A percentile compares a stretch with the other conserved stretches of the same genome.
Evolutionary conservation across 2,329 filamentous ascomycete genomes (phyloP).

Genomic region (Clathrospora elynae): DNA sequence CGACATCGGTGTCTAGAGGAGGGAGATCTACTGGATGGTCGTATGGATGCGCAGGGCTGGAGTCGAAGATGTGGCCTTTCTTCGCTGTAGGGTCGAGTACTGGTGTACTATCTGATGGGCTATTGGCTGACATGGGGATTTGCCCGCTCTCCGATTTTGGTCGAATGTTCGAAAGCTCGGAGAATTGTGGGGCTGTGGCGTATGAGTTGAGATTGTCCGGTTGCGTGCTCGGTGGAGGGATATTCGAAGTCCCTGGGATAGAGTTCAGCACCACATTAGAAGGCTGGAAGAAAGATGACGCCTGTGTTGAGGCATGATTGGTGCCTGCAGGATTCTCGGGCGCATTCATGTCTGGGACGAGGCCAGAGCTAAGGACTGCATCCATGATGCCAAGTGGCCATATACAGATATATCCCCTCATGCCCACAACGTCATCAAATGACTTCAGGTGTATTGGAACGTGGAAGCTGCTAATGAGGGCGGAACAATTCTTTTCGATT

Average conservation of each 20-base stretch:
- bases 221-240: constrained; percentile 7
- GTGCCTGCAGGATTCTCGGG: constrained; percentile 7
- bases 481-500: constrained; percentile 33
- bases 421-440: constrained; percentile 28
- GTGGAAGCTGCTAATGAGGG: constrained; percentile 32
- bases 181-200: constrained; percentile 6
- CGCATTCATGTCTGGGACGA: constrained; percentile 29
- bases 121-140: background rate
- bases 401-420: constrained; percentile 35
- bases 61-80: constrained; percentile 29
- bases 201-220: constrained; percentile 5
- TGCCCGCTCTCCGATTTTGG: constrained; percentile 2
- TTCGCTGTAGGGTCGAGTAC: constrained; percentile 1
- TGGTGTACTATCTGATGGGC: constrained; percentile 3
- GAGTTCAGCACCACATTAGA: background rate
- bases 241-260: constrained; percentile 1
- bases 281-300: background rate
- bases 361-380: constrained; percentile 29
- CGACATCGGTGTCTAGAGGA: constrained; percentile 8
- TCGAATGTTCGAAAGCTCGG: constrained; percentile 3
- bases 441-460: constrained; percentile 33
- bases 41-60: constrained; percentile 25
- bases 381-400: constrained; percentile 39
- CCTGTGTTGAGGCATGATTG: constrained; percentile 1
- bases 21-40: constrained; percentile 19